Conservation (phyloP, 768 basidiomycete genomes). For the Butyriboletus loyo region DNA sequence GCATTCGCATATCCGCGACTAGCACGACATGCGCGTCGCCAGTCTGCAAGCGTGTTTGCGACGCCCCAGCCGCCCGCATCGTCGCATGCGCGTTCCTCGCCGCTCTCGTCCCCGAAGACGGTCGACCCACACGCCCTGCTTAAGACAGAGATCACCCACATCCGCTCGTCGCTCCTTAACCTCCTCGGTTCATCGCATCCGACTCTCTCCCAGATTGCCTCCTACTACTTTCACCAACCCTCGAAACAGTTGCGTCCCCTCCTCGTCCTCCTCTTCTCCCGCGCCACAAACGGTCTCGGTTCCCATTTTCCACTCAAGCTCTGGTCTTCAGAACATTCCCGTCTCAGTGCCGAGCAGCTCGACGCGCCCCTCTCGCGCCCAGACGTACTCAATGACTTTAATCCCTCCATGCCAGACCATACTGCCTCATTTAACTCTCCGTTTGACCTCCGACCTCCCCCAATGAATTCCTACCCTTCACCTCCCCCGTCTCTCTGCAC, state of each 20-base stretch:
- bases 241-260: conserved; percentile 91
- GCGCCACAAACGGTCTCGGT: conserved; percentile 91
- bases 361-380: conserved; percentile 77
- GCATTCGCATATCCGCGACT: not conserved
- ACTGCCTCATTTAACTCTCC: conserved; percentile 63
- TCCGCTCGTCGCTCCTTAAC: conserved; percentile 69
- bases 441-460: conserved; percentile 46
- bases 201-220: conserved; percentile 79
- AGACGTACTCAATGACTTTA: conserved; percentile 88
- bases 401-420: conserved; percentile 81
- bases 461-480: conserved; percentile 20
- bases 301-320: conserved; percentile 55
- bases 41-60: conserved; percentile 43
- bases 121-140: conserved; percentile 71
- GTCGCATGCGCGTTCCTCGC: conserved; percentile 13
- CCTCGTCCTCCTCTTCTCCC: conserved; percentile 83
- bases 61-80: conserved; percentile 13
- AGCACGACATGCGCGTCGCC: conserved; percentile 30
- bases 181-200: conserved; percentile 90
- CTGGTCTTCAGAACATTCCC: conserved; percentile 59
- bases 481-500: conserved; percentile 23
- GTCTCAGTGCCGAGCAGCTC: conserved; percentile 56
- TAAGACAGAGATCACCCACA: conserved; percentile 63
- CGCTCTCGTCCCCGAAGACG: conserved; percentile 17
- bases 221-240: conserved; percentile 87